Evolutionary conservation across 306 rosid species (phyloP).

Genomic region (Amphicarpaea edgeworthii): DNA sequence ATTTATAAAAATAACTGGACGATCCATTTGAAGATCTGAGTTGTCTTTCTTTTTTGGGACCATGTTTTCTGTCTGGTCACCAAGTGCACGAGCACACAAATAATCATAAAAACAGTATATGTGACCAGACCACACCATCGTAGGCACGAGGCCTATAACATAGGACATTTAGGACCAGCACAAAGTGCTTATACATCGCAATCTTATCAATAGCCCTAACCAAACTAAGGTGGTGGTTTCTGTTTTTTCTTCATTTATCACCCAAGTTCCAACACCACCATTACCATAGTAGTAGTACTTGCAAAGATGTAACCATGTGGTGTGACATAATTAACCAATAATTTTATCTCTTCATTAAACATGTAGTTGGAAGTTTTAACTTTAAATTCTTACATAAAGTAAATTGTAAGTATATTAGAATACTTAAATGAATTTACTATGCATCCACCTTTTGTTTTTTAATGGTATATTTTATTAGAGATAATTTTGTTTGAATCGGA

Average conservation of each 20-base stretch:
- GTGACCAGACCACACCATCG: slow-evolving; percentile 23
- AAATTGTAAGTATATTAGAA: no score
- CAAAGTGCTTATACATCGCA: slow-evolving; percentile 9
- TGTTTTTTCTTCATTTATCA: background rate
- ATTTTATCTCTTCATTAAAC: no score
- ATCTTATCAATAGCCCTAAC: slow-evolving; percentile 19
- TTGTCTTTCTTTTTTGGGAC: slow-evolving; percentile 35
- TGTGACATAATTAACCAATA: no score
- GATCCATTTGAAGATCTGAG: slow-evolving; percentile 28
- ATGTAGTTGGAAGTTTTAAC: no score
- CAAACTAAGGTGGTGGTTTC: background rate
- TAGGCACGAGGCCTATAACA: slow-evolving; percentile 12
- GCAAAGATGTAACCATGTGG: no score
- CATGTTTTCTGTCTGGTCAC: slow-evolving; percentile 32
- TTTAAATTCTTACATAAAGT: no score
- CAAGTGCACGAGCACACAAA: slow-evolving; percentile 39
- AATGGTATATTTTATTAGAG: no score
- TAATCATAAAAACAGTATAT: slow-evolving; percentile 34
- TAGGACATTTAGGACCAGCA: slow-evolving; percentile 30
- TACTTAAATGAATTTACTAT: no score
- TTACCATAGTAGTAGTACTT: no score
- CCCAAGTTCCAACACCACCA: slow-evolving; percentile 19
- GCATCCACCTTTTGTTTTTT: no score
- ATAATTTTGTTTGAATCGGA: no score
- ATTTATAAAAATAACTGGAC: background rate